Conservation (phyloP, 345 rosid genomes). For the Eucalyptus pumila region DNA sequence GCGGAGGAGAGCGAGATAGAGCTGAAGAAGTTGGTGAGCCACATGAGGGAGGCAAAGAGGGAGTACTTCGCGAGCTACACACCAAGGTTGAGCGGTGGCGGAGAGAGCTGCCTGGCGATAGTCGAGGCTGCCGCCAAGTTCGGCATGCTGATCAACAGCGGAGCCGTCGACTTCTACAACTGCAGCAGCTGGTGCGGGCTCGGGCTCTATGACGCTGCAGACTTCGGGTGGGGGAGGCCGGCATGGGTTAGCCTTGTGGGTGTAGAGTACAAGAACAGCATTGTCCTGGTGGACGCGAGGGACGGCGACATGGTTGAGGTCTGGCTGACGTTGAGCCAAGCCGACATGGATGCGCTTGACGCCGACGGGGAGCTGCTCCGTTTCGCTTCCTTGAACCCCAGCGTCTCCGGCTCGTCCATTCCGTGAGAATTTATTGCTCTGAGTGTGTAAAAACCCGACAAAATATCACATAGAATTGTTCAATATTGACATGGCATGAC, state of each 20-base stretch:
- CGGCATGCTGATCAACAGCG: not conserved
- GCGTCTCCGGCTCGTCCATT: not conserved
- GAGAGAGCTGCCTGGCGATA: not conserved
- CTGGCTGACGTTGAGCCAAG: constrained; percentile 1
- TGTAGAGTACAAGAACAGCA: not conserved
- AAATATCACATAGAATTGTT: not conserved
- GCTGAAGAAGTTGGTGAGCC: not conserved
- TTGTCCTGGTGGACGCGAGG: constrained; percentile 1
- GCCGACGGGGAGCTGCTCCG: not conserved
- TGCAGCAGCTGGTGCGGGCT: constrained; percentile 11
- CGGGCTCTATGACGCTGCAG: not conserved
- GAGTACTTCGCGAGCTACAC: not conserved
- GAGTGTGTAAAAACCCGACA: not conserved
- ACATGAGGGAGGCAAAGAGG: constrained; percentile 3
- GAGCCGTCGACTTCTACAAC: not conserved
- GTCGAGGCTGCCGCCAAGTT: not conserved
- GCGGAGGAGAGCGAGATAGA: not conserved
- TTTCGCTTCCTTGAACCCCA: not conserved
- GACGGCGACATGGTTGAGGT: constrained; percentile 12
- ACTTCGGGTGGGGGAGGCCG: constrained; percentile 26
- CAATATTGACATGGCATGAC: not conserved
- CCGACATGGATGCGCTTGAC: constrained; percentile 5
- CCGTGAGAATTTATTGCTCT: not conserved
- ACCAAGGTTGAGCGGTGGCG: not conserved
- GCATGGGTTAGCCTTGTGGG: constrained; percentile 1